Base-by-base conservation (phyloP, 78 protist genomes). In the Mastigamoeba balamuthi region DNA sequence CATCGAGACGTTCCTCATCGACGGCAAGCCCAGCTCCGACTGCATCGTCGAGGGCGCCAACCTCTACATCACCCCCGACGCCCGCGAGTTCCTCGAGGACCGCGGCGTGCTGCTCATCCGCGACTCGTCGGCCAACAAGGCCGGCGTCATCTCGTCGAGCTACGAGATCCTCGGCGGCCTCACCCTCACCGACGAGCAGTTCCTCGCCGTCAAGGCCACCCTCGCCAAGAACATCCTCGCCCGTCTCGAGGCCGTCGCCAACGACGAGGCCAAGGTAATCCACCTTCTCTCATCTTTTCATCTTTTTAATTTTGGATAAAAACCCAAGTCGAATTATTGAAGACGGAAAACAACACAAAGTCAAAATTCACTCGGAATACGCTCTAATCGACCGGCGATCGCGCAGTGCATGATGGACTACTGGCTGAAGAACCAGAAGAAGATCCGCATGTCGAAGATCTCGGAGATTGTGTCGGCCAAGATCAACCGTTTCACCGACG, bases 21-120 rank as follows among this genome's bases (percentile, higher is more conserved):
- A 40, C 1, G 86, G 78, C 53, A 63, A 80, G 52, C 80, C 80
- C 3, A 52, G 72, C 30, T 82, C 79, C 87, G 79, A 79, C 74
- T 85, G 80, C 82, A 89, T 93, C 70, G 92, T 88, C 43, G 97
- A 93, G 76, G 97, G 97, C 33, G 96, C 96, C 64, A 93, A 93
- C 77, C 81, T 93, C 33, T 93, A 90, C 88, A 44, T 93, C 52
- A 85, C 96, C 3, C 85, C 41, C 70, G 88, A 91, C 8, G 96
- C 96, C 4, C 84, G 96, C 65, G 44, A 70, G n/a, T 64, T 58
- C 69, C 70, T 93, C 30, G 96, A 93, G 84, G 77, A 88, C 25
- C 36, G 28, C 1, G 96, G 94, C 43, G 91, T 90, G 23, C 33
- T 85, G 65, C 35, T 93, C 66, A 69, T 88, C 81, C 90, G 90